Conservation (phyloP, 2,329 filamentous ascomycete species). For the Colletotrichum sp. region DNA sequence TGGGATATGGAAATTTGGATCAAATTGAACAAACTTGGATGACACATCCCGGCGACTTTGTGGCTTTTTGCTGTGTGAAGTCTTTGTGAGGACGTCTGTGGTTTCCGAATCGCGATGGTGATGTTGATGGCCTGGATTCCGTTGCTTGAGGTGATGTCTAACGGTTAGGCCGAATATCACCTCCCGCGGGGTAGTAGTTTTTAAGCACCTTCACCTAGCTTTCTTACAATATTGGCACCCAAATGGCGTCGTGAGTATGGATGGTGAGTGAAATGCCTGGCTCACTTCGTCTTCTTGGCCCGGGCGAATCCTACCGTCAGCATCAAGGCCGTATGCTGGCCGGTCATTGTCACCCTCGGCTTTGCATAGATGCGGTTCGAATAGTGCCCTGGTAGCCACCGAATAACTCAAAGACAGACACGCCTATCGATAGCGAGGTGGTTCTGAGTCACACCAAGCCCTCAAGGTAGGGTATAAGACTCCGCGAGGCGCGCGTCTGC, state of each 20-base stretch:
- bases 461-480: accelerated
- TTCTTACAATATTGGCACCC: accelerated
- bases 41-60: accelerated
- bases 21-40: background rate
- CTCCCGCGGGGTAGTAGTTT: background rate
- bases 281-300: background rate
- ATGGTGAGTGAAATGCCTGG: background rate
- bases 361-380: background rate
- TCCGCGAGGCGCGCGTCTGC: background rate
- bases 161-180: background rate
- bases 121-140: accelerated
- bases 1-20: background rate
- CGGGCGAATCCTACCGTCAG: background rate
- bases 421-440: background rate
- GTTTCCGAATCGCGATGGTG: background rate
- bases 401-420: background rate
- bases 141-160: background rate
- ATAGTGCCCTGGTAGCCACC: accelerated
- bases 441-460: accelerated
- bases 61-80: background rate
- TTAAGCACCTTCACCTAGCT: background rate
- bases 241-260: background rate
- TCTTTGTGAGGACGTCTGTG: background rate
- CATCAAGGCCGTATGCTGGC: background rate
- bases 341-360: accelerated